These are phyloP conservation scores for Penicillium sp. DNA, from an alignment of 2,329 filamentous ascomycete species.

Conservation along the genomic window DNA sequence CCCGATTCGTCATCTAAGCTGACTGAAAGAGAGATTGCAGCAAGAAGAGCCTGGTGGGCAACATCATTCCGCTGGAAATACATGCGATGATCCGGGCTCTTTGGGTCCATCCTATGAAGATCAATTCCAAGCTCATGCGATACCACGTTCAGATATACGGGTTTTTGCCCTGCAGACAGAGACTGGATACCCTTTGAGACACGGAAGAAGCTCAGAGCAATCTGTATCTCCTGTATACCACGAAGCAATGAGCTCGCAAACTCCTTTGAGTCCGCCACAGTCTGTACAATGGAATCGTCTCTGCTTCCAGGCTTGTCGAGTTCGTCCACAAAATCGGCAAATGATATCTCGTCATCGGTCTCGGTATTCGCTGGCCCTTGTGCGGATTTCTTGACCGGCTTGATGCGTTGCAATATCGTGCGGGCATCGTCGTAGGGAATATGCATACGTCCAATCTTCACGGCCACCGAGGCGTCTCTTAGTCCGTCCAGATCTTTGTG, in stretches of 20 bases:
- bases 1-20: conserved; percentile 88
- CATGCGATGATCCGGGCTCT: conserved; percentile 94
- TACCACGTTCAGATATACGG: conserved; percentile 79
- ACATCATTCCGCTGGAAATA: conserved; percentile 93
- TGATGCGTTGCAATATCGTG: conserved; percentile 40
- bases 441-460: conserved; percentile 88
- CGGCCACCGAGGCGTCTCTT: conserved; percentile 81
- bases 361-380: conserved; percentile 43
- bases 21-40: conserved; percentile 87
- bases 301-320: conserved; percentile 66
- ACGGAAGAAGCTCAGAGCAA: conserved; percentile 87
- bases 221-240: conserved; percentile 94
- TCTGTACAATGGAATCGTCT: conserved; percentile 70
- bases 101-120: conserved; percentile 84
- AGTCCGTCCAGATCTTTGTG: conserved; percentile 83
- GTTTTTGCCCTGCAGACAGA: conserved; percentile 65
- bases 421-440: conserved; percentile 85
- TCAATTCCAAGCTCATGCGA: conserved; percentile 98
- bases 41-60: conserved; percentile 89
- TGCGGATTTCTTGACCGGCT: conserved; percentile 35
- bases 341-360: conserved; percentile 59
- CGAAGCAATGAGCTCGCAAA: conserved; percentile 86
- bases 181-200: conserved; percentile 76
- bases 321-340: conserved; percentile 74
- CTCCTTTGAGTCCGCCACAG: conserved; percentile 88